A percentile compares a stretch with the other conserved stretches of the same genome.
Evolutionary conservation across 306 rosid genomes (phyloP).

Genomic region (Phaseolus lunatus): DNA sequence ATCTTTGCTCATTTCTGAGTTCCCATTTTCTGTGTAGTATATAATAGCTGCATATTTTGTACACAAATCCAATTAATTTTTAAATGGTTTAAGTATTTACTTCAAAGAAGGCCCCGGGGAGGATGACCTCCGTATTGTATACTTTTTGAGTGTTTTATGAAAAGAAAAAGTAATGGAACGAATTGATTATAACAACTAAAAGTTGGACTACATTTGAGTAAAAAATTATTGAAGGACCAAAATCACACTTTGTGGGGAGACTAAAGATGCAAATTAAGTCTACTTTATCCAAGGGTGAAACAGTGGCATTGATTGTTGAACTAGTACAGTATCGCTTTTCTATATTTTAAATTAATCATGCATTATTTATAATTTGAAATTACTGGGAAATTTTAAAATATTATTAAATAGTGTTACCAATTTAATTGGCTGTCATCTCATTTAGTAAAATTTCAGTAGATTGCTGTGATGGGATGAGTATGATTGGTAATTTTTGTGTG

Average conservation of each 20-base stretch:
- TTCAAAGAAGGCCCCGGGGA: background rate
- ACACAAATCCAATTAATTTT: background rate
- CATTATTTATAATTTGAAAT: background rate
- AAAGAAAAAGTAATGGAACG: background rate
- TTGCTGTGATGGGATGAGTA: background rate
- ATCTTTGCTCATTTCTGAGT: too few species aligned
- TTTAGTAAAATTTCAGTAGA: background rate
- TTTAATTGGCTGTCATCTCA: background rate
- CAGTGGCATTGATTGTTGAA: conserved; percentile 1
- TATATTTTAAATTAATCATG: background rate
- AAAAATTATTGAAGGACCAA: background rate
- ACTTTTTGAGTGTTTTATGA: background rate
- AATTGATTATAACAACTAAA: background rate
- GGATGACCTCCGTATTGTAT: background rate
- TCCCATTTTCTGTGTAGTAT: too few species aligned
- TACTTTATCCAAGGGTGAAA: background rate
- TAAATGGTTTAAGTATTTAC: background rate
- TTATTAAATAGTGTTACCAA: background rate
- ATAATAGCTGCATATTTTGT: background rate
- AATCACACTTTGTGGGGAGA: background rate
- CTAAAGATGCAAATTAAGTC: background rate
- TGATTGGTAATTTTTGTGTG: background rate
- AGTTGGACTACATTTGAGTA: background rate
- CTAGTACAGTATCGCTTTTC: background rate
- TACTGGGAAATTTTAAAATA: background rate